phyloP scores from a whole-genome alignment of 768 basidiomycete genomes.

The Rhizopogon roseolus region DNA sequence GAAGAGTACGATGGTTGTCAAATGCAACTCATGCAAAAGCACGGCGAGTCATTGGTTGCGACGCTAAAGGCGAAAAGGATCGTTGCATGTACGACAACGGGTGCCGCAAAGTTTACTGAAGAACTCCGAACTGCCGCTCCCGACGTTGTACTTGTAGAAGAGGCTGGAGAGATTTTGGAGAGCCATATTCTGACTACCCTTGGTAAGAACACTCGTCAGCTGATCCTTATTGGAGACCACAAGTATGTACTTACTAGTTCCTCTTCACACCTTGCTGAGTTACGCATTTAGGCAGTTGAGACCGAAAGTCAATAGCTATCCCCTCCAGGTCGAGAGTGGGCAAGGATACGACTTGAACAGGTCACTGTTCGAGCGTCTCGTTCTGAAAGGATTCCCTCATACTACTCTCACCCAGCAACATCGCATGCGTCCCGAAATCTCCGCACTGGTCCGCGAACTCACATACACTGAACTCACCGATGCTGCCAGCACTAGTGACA shows the following conservation, averaged over 20 bases:
- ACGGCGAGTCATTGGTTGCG: conserved; percentile 22
- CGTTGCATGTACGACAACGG: conserved; percentile 61
- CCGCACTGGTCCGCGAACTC: conserved; percentile 46
- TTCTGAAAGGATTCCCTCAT: conserved; percentile 54
- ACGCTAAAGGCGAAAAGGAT: conserved; percentile 41
- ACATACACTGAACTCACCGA: conserved; percentile 59
- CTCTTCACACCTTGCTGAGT: background rate
- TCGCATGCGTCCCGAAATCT: conserved; percentile 66
- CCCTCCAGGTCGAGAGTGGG: conserved; percentile 57
- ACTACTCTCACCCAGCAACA: conserved; percentile 47
- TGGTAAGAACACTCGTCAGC: conserved; percentile 35
- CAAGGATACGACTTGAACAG: conserved; percentile 58
- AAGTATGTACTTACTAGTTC: conserved; percentile 35
- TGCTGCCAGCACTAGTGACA: conserved; percentile 37
- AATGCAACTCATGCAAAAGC: conserved; percentile 26
- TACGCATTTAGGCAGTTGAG: conserved; percentile 46
- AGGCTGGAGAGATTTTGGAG: conserved; percentile 64
- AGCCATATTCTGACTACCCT: conserved; percentile 56
- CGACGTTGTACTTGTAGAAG: conserved; percentile 53
- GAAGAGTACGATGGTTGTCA: conserved; percentile 33
- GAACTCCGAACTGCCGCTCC: conserved; percentile 40
- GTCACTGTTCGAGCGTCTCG: conserved; percentile 60
- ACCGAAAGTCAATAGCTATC: conserved; percentile 59
- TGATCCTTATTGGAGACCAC: conserved; percentile 63
- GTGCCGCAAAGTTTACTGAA: conserved; percentile 49